These are phyloP conservation scores for Cinnamomum chago DNA, from an alignment of 164 flowering plant species.

Conservation along the genomic window DNA sequence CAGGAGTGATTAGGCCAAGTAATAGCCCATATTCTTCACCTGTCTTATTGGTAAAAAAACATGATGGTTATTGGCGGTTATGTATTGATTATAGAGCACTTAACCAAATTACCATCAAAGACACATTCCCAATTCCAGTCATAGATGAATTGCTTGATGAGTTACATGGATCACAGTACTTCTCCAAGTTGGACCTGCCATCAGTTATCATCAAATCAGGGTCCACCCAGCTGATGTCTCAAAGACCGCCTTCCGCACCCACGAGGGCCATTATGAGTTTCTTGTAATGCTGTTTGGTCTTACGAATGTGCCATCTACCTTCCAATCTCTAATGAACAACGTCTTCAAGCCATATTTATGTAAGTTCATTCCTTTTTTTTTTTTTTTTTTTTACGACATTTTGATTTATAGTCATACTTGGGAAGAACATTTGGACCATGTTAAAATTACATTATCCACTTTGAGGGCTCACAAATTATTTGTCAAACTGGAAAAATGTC, in stretches of 20 bases:
- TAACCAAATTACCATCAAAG: slow-evolving; percentile 9
- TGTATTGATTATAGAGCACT: slow-evolving; percentile 10
- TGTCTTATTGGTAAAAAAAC: slow-evolving; percentile 11
- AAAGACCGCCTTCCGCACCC: slow-evolving; percentile 16
- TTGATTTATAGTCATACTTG: no score
- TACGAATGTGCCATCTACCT: slow-evolving; percentile 15
- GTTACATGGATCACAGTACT: slow-evolving; percentile 5
- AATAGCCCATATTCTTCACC: no score
- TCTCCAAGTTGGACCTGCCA: slow-evolving; percentile 14
- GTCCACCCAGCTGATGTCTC: slow-evolving; percentile 3
- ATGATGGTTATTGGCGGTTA: slow-evolving; percentile 1
- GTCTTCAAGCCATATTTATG: no score
- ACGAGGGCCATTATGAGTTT: slow-evolving; percentile 18
- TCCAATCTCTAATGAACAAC: no score
- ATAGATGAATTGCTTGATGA: slow-evolving; percentile 10
- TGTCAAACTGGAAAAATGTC: neutral
- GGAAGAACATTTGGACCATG: no score
- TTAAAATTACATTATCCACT: no score
- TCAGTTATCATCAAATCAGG: neutral
- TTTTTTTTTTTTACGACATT: no score
- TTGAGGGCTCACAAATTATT: neutral
- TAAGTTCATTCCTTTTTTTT: no score
- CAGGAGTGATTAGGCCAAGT: no score
- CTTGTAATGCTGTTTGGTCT: slow-evolving; percentile 22
- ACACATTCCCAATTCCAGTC: neutral